Conservation (phyloP, 2,329 filamentous ascomycete species). For the Nannizziopsis barbatae region DNA sequence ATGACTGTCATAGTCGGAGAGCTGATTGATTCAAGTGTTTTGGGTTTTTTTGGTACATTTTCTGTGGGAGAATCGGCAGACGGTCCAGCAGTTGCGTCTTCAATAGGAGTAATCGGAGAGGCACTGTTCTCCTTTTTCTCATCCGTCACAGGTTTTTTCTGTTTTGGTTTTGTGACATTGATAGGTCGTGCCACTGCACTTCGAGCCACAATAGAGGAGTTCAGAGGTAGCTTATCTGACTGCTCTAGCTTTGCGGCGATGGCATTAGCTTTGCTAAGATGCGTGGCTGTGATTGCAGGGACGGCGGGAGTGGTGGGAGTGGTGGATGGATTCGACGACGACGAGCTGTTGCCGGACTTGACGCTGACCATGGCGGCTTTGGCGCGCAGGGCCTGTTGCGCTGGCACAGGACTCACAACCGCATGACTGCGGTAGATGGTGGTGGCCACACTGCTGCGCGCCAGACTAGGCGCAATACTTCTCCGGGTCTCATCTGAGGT, state of each 20-base stretch:
- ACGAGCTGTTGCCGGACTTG: constrained; percentile 54
- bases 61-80: constrained; percentile 1
- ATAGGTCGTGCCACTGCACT: constrained; percentile 36
- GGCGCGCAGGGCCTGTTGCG: constrained; percentile 74
- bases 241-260: constrained; percentile 18
- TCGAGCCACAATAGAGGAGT: constrained; percentile 35
- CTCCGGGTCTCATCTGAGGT: constrained; percentile 48
- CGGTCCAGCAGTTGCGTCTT: constrained; percentile 13
- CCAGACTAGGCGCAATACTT: constrained; percentile 40
- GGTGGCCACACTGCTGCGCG: constrained; percentile 62
- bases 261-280: constrained; percentile 31
- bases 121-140: constrained; percentile 20
- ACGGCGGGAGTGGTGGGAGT: constrained; percentile 55
- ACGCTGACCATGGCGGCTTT: constrained; percentile 92
- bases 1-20: constrained; percentile 17
- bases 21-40: not conserved
- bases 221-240: constrained; percentile 18
- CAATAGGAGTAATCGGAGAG: constrained; percentile 24
- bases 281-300: constrained; percentile 51
- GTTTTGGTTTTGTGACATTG: constrained; percentile 30
- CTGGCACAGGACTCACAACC: constrained; percentile 64
- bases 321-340: constrained; percentile 21
- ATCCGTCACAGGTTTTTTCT: constrained; percentile 2
- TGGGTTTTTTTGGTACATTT: no score
- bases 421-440: constrained; percentile 91